Conservation (phyloP, 139 green algal genomes). For the Astrephomene gubernaculifera region DNA sequence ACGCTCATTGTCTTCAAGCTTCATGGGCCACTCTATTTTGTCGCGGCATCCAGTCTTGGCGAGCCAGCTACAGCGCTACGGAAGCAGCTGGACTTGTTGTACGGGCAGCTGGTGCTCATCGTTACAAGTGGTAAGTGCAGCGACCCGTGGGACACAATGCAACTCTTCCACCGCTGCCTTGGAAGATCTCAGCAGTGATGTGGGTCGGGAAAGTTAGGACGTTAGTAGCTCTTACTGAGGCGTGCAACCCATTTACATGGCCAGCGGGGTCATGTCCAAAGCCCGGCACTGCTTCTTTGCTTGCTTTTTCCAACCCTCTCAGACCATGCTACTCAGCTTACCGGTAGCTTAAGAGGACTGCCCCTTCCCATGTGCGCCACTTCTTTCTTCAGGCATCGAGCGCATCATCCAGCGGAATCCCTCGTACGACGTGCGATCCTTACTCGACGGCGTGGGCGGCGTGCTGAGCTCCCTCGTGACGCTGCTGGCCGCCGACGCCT, state of each 20-base stretch:
- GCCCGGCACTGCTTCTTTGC: no score
- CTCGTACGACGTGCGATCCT: conserved; percentile 74
- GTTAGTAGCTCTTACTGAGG: no score
- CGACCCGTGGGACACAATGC: no score
- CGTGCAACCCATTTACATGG: no score
- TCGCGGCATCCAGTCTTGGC: conserved; percentile 64
- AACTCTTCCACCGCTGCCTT: no score
- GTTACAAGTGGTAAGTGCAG: conserved; percentile 58
- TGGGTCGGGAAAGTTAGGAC: no score
- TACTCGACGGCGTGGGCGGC: conserved; percentile 66
- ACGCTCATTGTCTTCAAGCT: conserved; percentile 75
- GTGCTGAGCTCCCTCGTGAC: conserved; percentile 31
- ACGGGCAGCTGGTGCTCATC: conserved; percentile 66
- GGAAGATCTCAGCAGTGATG: no score
- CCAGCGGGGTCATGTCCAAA: no score
- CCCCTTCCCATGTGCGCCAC: no score
- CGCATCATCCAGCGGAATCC: conserved; percentile 69
- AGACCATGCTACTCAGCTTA: neutral
- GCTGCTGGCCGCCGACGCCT: conserved; percentile 51
- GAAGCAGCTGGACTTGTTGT: conserved; percentile 71
- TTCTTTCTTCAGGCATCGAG: conserved; percentile 75
- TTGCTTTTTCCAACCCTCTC: no score
- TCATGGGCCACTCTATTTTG: conserved; percentile 74
- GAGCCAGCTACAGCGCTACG: conserved; percentile 67
- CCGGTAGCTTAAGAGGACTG: neutral